Evolutionary conservation across 176 grass and related monocot species (phyloP), one percentile per base, ranked within the genome.

Genomic region (Aegilops longissima): DNA sequence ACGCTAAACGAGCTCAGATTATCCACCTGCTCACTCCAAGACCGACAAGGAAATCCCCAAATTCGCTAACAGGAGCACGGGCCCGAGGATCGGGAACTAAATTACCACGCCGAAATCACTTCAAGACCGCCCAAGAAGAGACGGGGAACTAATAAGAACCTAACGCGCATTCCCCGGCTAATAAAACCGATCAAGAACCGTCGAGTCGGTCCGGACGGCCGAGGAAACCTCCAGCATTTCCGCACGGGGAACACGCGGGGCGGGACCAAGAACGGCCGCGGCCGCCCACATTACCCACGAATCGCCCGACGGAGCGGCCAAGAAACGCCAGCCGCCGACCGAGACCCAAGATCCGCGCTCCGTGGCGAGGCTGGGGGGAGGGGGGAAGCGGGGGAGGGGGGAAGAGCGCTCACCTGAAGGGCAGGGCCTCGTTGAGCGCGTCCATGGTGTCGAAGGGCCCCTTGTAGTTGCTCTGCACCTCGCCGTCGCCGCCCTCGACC

Each of bases 361-460:
- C 9, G 8, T 4, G 78, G 72, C 17, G 83, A 70, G 47, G 1
- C 14, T 42, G 34, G 16, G 51, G 14, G 51, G 4, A 18, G 14
- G 2, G 68, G 68, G 68, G 40, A 2, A 54, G 13, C 10, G 66
- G 35, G 34, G 9, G 18, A n/a, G 18, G 67, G 23, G 54, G 29
- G 25, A 27, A 27, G 25, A 27, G 79, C 0, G 79, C 63, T 85
- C 80, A 98, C 95, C 95, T 98, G 68, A 90, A 83, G 80, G 93
- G 87, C 29, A 95, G 93, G n/a, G 93, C 93, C 72, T 98, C 95
- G 85, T 98, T 89, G 30, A 98, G 85, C 75, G 87, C 87, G 74
- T 98, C 95, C 95, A 98, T 93, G 80, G 93, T 93, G 72, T 98
- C 95, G 79, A 98, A 83, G 24, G 95, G 91, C 13, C 93, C 93